Percentiles rank a stretch among this genome's conserved stretches.
Conservation (phyloP, 2,329 filamentous ascomycete species). For the Cytospora leucostoma region DNA sequence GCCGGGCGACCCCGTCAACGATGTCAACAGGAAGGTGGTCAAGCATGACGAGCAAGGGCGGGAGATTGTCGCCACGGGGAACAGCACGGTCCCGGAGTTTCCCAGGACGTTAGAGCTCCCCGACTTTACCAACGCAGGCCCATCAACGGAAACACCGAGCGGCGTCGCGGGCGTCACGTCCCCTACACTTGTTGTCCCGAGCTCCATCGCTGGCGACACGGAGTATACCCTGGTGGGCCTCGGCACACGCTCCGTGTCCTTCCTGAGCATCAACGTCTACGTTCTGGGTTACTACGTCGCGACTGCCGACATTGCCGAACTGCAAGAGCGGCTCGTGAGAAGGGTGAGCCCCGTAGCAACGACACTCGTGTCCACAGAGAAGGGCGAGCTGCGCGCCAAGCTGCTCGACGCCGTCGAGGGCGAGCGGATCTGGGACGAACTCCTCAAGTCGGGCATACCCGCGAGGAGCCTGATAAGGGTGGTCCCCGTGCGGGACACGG, state of each 20-base stretch:
- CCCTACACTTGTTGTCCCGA: conserved; percentile 34
- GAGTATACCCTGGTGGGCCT: conserved; percentile 89
- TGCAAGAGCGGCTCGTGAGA: conserved; percentile 77
- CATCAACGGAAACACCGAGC: conserved; percentile 17
- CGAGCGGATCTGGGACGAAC: conserved; percentile 71
- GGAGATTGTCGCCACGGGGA: conserved; percentile 79
- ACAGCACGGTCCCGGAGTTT: conserved; percentile 76
- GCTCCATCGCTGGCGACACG: conserved; percentile 43
- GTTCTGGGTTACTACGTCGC: conserved; percentile 91
- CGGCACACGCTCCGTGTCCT: conserved; percentile 86
- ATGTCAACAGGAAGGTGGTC: conserved; percentile 58
- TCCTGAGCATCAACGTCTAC: conserved; percentile 89
- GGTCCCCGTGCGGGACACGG: conserved; percentile 88
- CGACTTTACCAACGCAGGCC: conserved; percentile 34
- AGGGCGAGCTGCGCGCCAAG: conserved; percentile 66
- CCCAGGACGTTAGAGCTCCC: conserved; percentile 71
- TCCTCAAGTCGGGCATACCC: conserved; percentile 68
- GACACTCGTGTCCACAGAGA: conserved; percentile 80
- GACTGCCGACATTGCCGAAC: conserved; percentile 74
- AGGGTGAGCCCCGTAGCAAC: conserved; percentile 77
- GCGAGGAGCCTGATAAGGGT: conserved; percentile 76
- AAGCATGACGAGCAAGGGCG: conserved; percentile 68
- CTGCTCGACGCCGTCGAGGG: conserved; percentile 71
- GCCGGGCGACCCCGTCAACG: conserved; percentile 48
- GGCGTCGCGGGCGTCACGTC: conserved; percentile 33